Conservation (phyloP, 768 basidiomycete genomes). For the Asterophora lycoperdoides region DNA sequence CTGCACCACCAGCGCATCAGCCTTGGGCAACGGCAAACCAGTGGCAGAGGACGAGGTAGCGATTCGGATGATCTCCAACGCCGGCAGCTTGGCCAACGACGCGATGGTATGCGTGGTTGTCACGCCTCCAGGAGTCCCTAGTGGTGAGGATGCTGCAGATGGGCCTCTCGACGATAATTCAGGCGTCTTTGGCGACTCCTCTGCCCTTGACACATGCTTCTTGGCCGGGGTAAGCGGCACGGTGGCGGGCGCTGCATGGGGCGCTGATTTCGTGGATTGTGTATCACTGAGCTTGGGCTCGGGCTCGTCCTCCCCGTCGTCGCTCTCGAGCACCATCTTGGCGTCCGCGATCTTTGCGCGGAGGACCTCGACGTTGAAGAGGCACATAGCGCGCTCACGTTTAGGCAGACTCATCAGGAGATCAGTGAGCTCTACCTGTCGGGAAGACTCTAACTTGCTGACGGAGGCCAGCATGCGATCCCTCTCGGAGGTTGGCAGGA, state of each 20-base stretch:
- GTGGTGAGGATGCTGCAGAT: slow-evolving; percentile 66
- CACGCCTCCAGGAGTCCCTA: slow-evolving; percentile 48
- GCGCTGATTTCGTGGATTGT: slow-evolving; percentile 17
- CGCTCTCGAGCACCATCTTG: slow-evolving; percentile 73
- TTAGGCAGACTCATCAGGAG: slow-evolving; percentile 84
- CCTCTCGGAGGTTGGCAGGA: slow-evolving; percentile 58
- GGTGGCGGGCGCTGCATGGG: slow-evolving; percentile 4
- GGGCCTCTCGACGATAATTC: slow-evolving; percentile 72
- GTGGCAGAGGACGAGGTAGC: slow-evolving; percentile 46
- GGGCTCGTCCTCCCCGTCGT: slow-evolving; percentile 50
- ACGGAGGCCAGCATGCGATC: slow-evolving; percentile 73
- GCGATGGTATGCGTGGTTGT: slow-evolving; percentile 55
- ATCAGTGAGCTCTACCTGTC: slow-evolving; percentile 64
- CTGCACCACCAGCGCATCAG: slow-evolving; percentile 63
- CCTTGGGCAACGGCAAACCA: slow-evolving; percentile 60
- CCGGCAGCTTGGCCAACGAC: slow-evolving; percentile 69
- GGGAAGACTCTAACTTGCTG: slow-evolving; percentile 53
- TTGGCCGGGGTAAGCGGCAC: slow-evolving; percentile 51
- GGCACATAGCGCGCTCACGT: slow-evolving; percentile 84
- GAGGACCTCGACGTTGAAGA: slow-evolving; percentile 83
- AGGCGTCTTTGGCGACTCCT: slow-evolving; percentile 67
- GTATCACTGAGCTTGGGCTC: slow-evolving; percentile 18
- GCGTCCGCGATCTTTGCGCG: slow-evolving; percentile 78
- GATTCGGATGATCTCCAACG: slow-evolving; percentile 68
- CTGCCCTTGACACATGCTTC: slow-evolving; percentile 39